These are phyloP conservation scores for Fonsecaea monophora DNA, from an alignment of 2,329 filamentous ascomycete species.

Conservation along the genomic window DNA sequence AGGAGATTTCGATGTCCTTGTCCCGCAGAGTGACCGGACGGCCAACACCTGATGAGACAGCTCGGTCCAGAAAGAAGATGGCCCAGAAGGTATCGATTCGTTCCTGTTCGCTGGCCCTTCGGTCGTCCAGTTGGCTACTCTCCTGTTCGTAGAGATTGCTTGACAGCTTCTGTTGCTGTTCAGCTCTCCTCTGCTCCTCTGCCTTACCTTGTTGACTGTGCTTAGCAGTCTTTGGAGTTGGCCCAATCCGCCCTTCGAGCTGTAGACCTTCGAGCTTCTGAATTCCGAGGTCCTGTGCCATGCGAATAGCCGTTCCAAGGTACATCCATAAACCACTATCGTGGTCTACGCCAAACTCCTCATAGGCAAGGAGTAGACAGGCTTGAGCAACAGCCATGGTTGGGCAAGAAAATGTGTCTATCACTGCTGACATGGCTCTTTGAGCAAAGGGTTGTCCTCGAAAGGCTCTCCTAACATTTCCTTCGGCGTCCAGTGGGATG, in stretches of 20 bases:
- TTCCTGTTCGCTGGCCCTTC: slow-evolving; percentile 73
- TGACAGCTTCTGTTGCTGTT: slow-evolving; percentile 38
- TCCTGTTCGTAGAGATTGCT: slow-evolving; percentile 39
- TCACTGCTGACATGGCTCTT: slow-evolving; percentile 79
- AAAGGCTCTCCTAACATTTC: slow-evolving; percentile 62
- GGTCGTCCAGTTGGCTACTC: slow-evolving; percentile 36
- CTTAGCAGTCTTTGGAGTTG: slow-evolving; percentile 64
- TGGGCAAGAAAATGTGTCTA: slow-evolving; percentile 82
- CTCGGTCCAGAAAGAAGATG: slow-evolving; percentile 83
- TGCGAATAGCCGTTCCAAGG: slow-evolving; percentile 81
- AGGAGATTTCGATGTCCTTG: slow-evolving; percentile 81
- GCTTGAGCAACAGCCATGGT: slow-evolving; percentile 85
- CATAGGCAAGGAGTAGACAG: slow-evolving; percentile 82
- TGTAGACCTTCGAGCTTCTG: slow-evolving; percentile 79
- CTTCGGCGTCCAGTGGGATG: slow-evolving; percentile 49
- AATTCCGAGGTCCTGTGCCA: slow-evolving; percentile 79
- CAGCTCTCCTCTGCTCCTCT: slow-evolving; percentile 55
- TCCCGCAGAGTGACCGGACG: slow-evolving; percentile 82
- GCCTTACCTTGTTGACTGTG: slow-evolving; percentile 50
- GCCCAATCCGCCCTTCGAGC: slow-evolving; percentile 61
- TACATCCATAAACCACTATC: slow-evolving; percentile 96
- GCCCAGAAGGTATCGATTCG: slow-evolving; percentile 89
- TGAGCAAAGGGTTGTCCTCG: slow-evolving; percentile 80
- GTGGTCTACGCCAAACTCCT: slow-evolving; percentile 85
- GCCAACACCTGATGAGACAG: slow-evolving; percentile 86